Base-by-base conservation (phyloP, 2,329 filamentous ascomycete species). In the Diaporthe citrichinensis region DNA sequence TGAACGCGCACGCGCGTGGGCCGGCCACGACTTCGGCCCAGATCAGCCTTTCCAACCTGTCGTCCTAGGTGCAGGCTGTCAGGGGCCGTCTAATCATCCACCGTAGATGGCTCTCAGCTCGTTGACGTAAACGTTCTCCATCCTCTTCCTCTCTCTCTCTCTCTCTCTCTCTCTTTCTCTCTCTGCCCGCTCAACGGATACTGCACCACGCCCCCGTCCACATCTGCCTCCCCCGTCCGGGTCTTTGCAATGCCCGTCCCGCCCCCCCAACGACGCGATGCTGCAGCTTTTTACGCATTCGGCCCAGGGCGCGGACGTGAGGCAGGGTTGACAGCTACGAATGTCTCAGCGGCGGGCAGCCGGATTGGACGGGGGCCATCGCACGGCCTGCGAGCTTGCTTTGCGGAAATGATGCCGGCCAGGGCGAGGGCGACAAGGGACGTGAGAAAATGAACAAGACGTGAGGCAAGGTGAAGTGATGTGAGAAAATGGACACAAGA, bases 301-400 rank as follows among this genome's bases (percentile, higher is more conserved):
- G 49, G 65, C 65, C 7, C 46, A 69, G 49, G 65, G 65, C 49
- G 34, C 65, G 31, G 23, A 68, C 15, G 65, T 28, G 65, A 68
- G 46, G 65, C 65, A 68, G 65, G 65, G 65, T 55, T 69, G 65
- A 55, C 65, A 69, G 65, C 65, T 69, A 55, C 46, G n/a, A 28
- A 69, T 69, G 65, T 69, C 65, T 69, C 65, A 69, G 65, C 49
- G 31, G 65, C 65, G 65, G 65, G 65, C 65, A 69, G 65, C 65
- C 65, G 46, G 49, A 69, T 69, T 69, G 65, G 65, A 69, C 65
- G 34, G 65, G 65, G 44, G 41, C 3, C 23, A n/a, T 14, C 53
- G 53, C 65, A 55, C 49, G 65, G 65, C 65, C 65, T 53, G 46
- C 53, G 65, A 41, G n/a, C 65, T 25, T 69, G 65, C 49, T 69